Percentiles rank a stretch among this genome's conserved stretches.
These are phyloP conservation scores for Trichoderma virens DNA, from an alignment of 495 filamentous ascomycete genomes.

Conservation along the genomic window DNA sequence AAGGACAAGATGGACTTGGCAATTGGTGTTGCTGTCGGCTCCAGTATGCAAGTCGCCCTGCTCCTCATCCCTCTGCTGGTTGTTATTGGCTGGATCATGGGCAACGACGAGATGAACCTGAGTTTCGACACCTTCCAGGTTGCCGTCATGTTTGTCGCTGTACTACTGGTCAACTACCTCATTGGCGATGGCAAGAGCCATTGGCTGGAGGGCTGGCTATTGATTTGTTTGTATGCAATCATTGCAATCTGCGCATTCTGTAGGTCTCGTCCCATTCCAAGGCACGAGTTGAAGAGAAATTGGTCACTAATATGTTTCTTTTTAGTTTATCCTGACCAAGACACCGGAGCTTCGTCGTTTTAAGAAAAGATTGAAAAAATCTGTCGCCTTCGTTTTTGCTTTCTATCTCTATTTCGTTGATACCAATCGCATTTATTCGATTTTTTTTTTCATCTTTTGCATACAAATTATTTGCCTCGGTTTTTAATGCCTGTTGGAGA, in stretches of 20 bases:
- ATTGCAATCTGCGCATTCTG: slow-evolving; percentile 53
- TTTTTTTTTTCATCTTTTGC: background rate
- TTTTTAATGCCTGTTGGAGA: background rate
- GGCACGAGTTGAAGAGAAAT: background rate
- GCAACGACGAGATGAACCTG: slow-evolving; percentile 59
- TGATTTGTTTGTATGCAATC: slow-evolving; percentile 67
- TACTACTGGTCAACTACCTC: slow-evolving; percentile 76
- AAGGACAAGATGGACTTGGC: slow-evolving; percentile 91
- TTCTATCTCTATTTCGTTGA: background rate
- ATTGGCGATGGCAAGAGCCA: slow-evolving; percentile 58
- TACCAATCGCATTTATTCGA: background rate
- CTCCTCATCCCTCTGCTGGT: slow-evolving; percentile 71
- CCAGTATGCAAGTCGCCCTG: slow-evolving; percentile 80
- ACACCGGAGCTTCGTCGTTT: background rate
- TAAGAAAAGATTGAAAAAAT: background rate
- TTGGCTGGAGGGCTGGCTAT: slow-evolving; percentile 67
- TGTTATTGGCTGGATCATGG: slow-evolving; percentile 75
- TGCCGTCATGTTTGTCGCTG: slow-evolving; percentile 67
- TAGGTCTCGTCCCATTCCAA: slow-evolving; percentile 22
- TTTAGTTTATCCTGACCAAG: background rate
- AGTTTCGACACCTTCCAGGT: slow-evolving; percentile 79
- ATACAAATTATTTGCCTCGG: background rate
- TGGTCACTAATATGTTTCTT: background rate
- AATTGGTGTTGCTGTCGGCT: slow-evolving; percentile 78
- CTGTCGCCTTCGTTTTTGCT: background rate